phyloP scores from a whole-genome alignment of 768 basidiomycete genomes.

The Gymnopilus junonius region DNA sequence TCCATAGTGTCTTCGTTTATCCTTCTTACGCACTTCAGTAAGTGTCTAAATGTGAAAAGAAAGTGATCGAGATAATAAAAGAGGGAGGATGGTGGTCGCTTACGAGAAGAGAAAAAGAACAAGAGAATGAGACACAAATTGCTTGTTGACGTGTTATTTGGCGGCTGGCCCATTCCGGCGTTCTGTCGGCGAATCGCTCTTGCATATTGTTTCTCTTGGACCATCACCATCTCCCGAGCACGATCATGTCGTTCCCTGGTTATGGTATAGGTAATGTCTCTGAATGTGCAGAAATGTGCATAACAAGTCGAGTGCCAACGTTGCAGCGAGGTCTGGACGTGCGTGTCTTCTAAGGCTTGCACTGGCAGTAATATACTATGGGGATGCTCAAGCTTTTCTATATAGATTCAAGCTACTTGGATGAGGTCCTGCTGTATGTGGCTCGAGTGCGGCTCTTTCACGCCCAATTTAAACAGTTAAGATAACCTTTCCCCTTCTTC shows the following conservation, averaged over 20 bases:
- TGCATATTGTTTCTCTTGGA: neutral
- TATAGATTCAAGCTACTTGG: too few species aligned
- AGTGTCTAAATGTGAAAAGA: neutral
- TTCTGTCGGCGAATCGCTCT: neutral
- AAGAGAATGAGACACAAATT: conserved; percentile 12
- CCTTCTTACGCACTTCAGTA: neutral
- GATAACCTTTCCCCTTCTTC: too few species aligned
- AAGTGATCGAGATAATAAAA: neutral
- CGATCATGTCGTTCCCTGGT: neutral
- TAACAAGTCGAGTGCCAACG: too few species aligned
- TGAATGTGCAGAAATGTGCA: too few species aligned
- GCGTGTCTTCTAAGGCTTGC: too few species aligned
- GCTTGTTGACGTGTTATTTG: conserved; percentile 44
- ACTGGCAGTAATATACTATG: too few species aligned
- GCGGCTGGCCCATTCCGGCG: neutral
- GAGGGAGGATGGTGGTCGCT: neutral
- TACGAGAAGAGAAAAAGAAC: conserved; percentile 4
- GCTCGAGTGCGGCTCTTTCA: too few species aligned
- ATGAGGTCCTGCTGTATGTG: too few species aligned
- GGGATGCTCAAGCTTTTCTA: too few species aligned
- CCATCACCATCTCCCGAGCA: neutral
- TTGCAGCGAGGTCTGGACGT: too few species aligned
- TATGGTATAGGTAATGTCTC: too few species aligned
- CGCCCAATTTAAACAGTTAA: too few species aligned
- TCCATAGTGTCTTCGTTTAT: neutral